These are phyloP conservation scores for Gynochthodes officinalis DNA, from an alignment of 257 asterid species.

Conservation along the genomic window DNA sequence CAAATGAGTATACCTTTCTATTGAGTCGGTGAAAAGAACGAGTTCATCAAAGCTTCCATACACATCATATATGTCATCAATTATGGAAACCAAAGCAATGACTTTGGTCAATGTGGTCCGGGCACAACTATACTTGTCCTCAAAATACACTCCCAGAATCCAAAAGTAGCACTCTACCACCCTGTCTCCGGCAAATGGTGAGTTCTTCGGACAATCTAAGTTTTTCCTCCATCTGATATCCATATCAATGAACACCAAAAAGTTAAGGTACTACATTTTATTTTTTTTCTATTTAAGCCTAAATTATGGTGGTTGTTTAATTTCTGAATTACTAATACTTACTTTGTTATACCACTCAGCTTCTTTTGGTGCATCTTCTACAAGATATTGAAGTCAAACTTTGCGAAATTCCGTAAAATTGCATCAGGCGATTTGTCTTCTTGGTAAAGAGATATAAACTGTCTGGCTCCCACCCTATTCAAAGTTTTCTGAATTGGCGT, in stretches of 20 bases:
- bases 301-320: too few relatives aligned
- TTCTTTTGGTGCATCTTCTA: slow-evolving; percentile 33
- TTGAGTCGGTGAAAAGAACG: slow-evolving; percentile 22
- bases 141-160: slow-evolving; percentile 25
- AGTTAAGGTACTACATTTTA: too few relatives aligned
- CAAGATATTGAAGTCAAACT: slow-evolving; percentile 18
- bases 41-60: slow-evolving; percentile 26
- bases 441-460: slow-evolving; percentile 24
- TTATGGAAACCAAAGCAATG: slow-evolving; percentile 5
- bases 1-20: slow-evolving; percentile 24
- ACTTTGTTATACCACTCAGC: slow-evolving; percentile 29
- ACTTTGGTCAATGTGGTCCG: slow-evolving; percentile 24
- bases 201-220: slow-evolving; percentile 17
- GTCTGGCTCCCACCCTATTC: slow-evolving; percentile 23
- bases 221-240: slow-evolving; percentile 38
- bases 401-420: slow-evolving; percentile 18
- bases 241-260: background rate
- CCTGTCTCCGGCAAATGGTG: slow-evolving; percentile 34
- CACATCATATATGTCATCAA: slow-evolving; percentile 29
- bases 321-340: too few relatives aligned
- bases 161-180: slow-evolving; percentile 33
- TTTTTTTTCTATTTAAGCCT: too few relatives aligned
- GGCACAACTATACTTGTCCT: slow-evolving; percentile 21
- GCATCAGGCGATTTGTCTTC: slow-evolving; percentile 14
- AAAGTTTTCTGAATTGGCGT: slow-evolving; percentile 29